These are phyloP conservation scores for Trichoderma sp. DNA, from an alignment of 2,329 filamentous ascomycete genomes.

Conservation along the genomic window DNA sequence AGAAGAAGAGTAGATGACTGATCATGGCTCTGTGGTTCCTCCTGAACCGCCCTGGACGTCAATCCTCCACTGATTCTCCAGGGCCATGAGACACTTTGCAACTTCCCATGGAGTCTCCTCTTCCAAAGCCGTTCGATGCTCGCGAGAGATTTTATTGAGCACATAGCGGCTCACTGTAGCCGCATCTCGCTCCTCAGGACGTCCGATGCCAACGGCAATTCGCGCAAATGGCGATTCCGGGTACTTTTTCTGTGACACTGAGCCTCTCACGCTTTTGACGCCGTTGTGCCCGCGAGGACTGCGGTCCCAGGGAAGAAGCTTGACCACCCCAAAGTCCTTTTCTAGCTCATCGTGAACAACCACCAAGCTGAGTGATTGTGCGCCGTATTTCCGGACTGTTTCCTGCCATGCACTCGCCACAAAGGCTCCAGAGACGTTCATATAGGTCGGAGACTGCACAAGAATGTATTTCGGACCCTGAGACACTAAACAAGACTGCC, in stretches of 20 bases:
- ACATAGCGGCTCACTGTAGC: slow-evolving; percentile 74
- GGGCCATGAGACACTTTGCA: slow-evolving; percentile 46
- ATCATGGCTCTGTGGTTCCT: background rate
- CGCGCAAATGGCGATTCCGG: slow-evolving; percentile 48
- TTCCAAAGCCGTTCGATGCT: slow-evolving; percentile 51
- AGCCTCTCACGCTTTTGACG: slow-evolving; percentile 61
- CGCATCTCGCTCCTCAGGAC: slow-evolving; percentile 66
- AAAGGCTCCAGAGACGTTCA: slow-evolving; percentile 80
- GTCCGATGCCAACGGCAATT: slow-evolving; percentile 83
- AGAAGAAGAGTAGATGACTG: background rate
- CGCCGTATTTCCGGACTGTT: slow-evolving; percentile 42
- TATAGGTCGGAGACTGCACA: slow-evolving; percentile 70
- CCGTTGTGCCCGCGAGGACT: slow-evolving; percentile 74
- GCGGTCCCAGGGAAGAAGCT: slow-evolving; percentile 57
- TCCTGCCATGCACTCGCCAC: slow-evolving; percentile 63
- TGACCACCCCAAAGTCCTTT: slow-evolving; percentile 63
- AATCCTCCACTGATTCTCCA: slow-evolving; percentile 40
- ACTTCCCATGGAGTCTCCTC: slow-evolving; percentile 51
- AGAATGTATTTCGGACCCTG: slow-evolving; percentile 57
- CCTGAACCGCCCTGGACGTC: slow-evolving; percentile 7
- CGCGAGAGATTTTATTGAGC: slow-evolving; percentile 59
- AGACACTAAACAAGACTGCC: slow-evolving; percentile 50
- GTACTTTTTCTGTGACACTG: slow-evolving; percentile 43
- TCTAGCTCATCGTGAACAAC: slow-evolving; percentile 90
- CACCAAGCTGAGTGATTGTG: slow-evolving; percentile 53